phyloP scores from a whole-genome alignment of 1,139 yeast genomes.

The Scheffersomyces parashehatae region DNA sequence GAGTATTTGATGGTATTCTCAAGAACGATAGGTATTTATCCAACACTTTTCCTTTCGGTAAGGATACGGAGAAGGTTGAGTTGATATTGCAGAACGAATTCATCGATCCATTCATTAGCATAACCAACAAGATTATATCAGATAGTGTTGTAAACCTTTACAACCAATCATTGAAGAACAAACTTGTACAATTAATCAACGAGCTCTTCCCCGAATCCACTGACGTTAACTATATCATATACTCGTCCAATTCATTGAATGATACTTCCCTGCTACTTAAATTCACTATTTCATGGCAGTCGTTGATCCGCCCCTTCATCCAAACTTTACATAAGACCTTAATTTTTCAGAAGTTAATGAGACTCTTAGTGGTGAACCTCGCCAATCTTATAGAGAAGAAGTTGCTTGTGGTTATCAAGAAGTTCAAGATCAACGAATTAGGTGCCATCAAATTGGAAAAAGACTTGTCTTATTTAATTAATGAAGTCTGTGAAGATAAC shows the following conservation, averaged over 20 bases:
- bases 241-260: conserved; percentile 29
- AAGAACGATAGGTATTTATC: conserved; percentile 29
- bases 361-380: conserved; percentile 52
- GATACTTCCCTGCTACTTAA: conserved; percentile 35
- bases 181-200: conserved; percentile 47
- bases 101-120: conserved; percentile 40
- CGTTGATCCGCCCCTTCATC: conserved; percentile 63
- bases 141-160: conserved; percentile 59
- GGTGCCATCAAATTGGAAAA: conserved; percentile 86
- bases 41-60: conserved; percentile 56
- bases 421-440: conserved; percentile 64
- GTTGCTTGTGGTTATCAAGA: conserved; percentile 63
- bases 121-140: conserved; percentile 47
- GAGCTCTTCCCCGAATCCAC: conserved; percentile 57
- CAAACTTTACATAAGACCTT: conserved; percentile 53
- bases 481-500: conserved; percentile 59
- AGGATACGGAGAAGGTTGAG: conserved; percentile 46
- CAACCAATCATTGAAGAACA: conserved; percentile 56
- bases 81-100: conserved; percentile 40
- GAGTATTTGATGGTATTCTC: conserved; percentile 41
- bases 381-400: conserved; percentile 62
- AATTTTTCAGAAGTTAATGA: conserved; percentile 49
- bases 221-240: conserved; percentile 38
- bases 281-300: conserved; percentile 66
- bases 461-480: conserved; percentile 73